Evolutionary conservation across 805 yeast species (phyloP), one percentile per base, ranked within the genome.

Genomic region (Metschnikowia kofuensis): DNA sequence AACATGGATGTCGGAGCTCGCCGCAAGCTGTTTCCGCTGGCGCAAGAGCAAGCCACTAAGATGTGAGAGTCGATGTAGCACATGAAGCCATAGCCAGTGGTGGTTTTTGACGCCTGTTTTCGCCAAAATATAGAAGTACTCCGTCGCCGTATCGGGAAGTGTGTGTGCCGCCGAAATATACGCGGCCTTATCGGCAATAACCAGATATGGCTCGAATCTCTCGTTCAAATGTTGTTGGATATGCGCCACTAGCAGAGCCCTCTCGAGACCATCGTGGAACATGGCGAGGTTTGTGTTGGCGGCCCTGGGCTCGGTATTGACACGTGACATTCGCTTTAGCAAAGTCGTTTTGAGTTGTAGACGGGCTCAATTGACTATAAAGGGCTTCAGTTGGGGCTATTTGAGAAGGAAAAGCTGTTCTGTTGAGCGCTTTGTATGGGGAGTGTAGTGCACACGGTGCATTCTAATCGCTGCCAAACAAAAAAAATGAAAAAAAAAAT

Each of bases 81-180:
- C 45, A 1, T 36, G 29, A 13, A 51, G 38, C 58, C 58, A 53
- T 27, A 51, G 49, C 51, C 49, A 44, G 21, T 42, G 45, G 36
- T 53, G 50, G 21, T 27, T 15, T 26, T 41, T 10, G 5, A 44
- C 34, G 26, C 50, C 40, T 6, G 45, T 34, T 44, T 40, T 45
- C 16, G 50, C 36, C 35, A 55, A 50, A 10, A 55, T 21, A 13
- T 44, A 51, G 30, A 47, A 51, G 13, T 49, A 46, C 36, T 47
- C 56, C 29, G 41, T 47, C 12, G 49, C 42, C 13, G 36, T 8
- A 35, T 55, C 59, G 5, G 53, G 53, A 15, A 51, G 37, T 13
- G 45, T 30, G n/a, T 42, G 52, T 7, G 52, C 47, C 13, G 45
- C 45, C 8, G 35, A 31, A 5, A 48, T 14, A 34, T 38, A 54